Evolutionary conservation across 306 rosid species (phyloP).

Genomic region (Vicia sativa): DNA sequence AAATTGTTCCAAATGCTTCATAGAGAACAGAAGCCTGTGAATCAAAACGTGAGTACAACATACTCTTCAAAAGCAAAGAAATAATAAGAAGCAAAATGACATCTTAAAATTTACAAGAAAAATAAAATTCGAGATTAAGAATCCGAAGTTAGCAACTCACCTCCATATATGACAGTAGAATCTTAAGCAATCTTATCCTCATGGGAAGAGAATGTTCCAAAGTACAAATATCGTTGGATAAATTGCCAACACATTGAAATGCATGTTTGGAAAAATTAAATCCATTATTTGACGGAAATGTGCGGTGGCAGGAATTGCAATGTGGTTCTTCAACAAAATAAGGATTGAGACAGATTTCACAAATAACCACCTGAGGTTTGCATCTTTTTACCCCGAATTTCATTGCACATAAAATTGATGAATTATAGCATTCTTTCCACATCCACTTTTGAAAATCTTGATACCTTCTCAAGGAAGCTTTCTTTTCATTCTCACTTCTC

Average conservation of each 20-base stretch:
- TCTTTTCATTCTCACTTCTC: conserved; percentile 75
- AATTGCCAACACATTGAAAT: conserved; percentile 65
- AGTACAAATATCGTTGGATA: conserved; percentile 43
- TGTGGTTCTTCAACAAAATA: conserved; percentile 73
- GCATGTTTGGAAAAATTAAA: conserved; percentile 62
- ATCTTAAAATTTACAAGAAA: conserved; percentile 21
- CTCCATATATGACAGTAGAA: conserved; percentile 73
- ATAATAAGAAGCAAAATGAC: conserved; percentile 21
- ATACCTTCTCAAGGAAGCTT: conserved; percentile 72
- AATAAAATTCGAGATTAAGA: neutral
- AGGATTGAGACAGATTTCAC: conserved; percentile 67
- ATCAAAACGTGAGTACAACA: conserved; percentile 33
- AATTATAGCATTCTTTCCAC: conserved; percentile 79
- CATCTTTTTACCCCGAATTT: conserved; percentile 79
- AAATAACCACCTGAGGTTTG: conserved; percentile 63
- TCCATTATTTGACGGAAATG: conserved; percentile 51
- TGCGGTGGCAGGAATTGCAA: conserved; percentile 80
- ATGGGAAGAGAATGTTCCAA: conserved; percentile 72
- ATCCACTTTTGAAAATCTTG: conserved; percentile 92
- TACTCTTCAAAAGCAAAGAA: conserved; percentile 1
- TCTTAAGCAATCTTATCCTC: conserved; percentile 76
- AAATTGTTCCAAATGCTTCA: conserved; percentile 76
- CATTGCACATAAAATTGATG: conserved; percentile 64
- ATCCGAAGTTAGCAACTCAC: conserved; percentile 52
- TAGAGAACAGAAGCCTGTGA: conserved; percentile 75